These are phyloP conservation scores for Cyberlindnera amylophila DNA, from an alignment of 805 yeast genomes.

Conservation along the genomic window DNA sequence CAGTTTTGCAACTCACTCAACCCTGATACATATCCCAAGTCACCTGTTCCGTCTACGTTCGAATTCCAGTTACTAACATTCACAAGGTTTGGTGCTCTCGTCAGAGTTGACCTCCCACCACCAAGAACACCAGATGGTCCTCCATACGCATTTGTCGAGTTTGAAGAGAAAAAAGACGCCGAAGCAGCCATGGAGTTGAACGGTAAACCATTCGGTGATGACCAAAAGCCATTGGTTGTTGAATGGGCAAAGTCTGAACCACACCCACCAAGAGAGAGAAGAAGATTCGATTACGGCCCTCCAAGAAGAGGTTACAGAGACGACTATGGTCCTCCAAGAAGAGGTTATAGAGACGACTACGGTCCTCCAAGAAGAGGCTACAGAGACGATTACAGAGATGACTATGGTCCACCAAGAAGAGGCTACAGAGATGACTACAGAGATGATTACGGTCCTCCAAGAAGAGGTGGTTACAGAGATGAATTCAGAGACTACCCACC, in stretches of 20 bases:
- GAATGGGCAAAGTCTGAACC: constrained; percentile 58
- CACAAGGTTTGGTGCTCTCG: constrained; percentile 49
- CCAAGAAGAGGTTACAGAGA: constrained; percentile 19
- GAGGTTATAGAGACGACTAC: constrained; percentile 16
- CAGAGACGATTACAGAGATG: constrained; percentile 10
- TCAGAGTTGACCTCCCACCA: constrained; percentile 59
- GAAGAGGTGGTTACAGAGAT: constrained; percentile 14
- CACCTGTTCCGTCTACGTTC: too few species aligned
- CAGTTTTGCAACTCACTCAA: constrained; percentile 4
- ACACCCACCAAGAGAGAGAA: constrained; percentile 29
- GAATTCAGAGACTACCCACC: constrained; percentile 18
- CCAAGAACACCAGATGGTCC: constrained; percentile 56
- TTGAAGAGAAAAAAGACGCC: constrained; percentile 47
- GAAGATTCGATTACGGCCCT: constrained; percentile 15
- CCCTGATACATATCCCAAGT: constrained; percentile 1
- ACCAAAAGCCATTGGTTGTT: constrained; percentile 38
- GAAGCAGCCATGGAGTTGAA: constrained; percentile 47
- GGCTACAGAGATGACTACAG: constrained; percentile 17
- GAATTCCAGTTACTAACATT: background rate
- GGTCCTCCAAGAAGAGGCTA: constrained; percentile 14
- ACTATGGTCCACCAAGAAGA: constrained; percentile 18
- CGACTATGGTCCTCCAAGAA: constrained; percentile 15
- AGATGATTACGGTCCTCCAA: constrained; percentile 15
- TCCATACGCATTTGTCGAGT: constrained; percentile 64
- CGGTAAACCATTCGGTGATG: constrained; percentile 37